Evolutionary conservation across 2,329 filamentous ascomycete species (phyloP).

Genomic region (Incumbomyces lentus): DNA sequence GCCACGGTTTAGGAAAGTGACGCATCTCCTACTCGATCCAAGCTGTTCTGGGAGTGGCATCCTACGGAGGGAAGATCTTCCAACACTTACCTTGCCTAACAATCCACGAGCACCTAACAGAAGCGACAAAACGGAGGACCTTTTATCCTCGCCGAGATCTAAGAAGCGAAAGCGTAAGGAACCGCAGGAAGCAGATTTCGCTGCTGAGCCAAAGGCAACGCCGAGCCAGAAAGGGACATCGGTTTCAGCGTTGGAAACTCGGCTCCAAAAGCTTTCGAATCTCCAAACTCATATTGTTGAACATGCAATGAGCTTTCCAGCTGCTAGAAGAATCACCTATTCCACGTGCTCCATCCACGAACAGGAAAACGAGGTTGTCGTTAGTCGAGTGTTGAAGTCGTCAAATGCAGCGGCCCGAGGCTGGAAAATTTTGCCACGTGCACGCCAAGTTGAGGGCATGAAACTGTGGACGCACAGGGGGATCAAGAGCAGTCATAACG

Average conservation of each 20-base stretch:
- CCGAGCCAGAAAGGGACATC: constrained; percentile 30
- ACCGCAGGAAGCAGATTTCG: constrained; percentile 17
- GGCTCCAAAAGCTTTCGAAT: constrained; percentile 62
- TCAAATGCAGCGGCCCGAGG: constrained; percentile 54
- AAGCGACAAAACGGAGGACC: background rate
- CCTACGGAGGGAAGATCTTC: constrained; percentile 71
- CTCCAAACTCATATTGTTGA: constrained; percentile 75
- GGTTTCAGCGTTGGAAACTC: constrained; percentile 42
- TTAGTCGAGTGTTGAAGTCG: constrained; percentile 59
- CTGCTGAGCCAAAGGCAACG: constrained; percentile 14
- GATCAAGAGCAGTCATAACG: constrained; percentile 33
- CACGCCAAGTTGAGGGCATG: constrained; percentile 67
- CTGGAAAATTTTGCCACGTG: constrained; percentile 65
- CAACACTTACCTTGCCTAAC: constrained; percentile 53
- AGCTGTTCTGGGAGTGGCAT: constrained; percentile 96
- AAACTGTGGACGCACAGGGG: constrained; percentile 62
- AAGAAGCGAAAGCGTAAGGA: constrained; percentile 37
- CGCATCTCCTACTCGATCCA: constrained; percentile 75
- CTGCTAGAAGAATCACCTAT: constrained; percentile 68
- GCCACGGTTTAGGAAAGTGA: constrained; percentile 57
- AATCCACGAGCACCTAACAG: constrained; percentile 12
- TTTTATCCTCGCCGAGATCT: constrained; percentile 3
- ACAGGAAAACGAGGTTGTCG: constrained; percentile 81
- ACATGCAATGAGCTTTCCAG: constrained; percentile 75
- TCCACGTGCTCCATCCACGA: constrained; percentile 86